These are phyloP conservation scores for Naegleria fowleri DNA, from an alignment of 208 protist genomes.

Conservation along the genomic window DNA sequence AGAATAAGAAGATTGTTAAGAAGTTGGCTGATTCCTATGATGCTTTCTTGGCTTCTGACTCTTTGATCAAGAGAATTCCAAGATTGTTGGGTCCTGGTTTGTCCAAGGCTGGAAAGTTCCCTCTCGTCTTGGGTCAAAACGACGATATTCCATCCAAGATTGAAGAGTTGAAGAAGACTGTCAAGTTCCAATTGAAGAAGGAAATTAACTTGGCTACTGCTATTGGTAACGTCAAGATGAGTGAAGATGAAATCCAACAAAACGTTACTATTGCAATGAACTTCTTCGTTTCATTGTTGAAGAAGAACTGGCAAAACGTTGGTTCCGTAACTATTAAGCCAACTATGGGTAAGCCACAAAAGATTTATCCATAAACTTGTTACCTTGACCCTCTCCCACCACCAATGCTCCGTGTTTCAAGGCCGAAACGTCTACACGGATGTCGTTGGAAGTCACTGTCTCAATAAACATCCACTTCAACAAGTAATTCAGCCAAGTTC, in stretches of 20 bases:
- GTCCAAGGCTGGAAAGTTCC: slow-evolving; percentile 99
- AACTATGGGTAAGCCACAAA: slow-evolving; percentile 94
- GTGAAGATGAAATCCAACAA: slow-evolving; percentile 80
- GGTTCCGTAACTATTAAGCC: slow-evolving; percentile 97
- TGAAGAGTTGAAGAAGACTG: slow-evolving; percentile 81
- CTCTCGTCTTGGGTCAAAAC: slow-evolving; percentile 78
- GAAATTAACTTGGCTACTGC: slow-evolving; percentile 93
- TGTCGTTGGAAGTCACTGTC: not conserved
- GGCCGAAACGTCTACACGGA: not conserved
- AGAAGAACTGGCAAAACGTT: slow-evolving; percentile 99
- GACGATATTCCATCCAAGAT: slow-evolving; percentile 90
- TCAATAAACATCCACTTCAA: not conserved
- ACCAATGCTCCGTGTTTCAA: not conserved
- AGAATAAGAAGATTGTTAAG: slow-evolving; percentile 99
- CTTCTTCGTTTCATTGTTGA: slow-evolving; percentile 98
- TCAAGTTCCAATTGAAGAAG: slow-evolving; percentile 99
- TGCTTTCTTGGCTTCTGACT: slow-evolving; percentile 93
- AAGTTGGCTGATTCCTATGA: slow-evolving; percentile 97
- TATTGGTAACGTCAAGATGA: slow-evolving; percentile 93
- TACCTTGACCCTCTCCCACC: not conserved
- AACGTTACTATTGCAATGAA: slow-evolving; percentile 96
- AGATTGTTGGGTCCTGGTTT: slow-evolving; percentile 92
- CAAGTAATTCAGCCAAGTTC: too few relatives aligned
- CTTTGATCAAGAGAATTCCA: slow-evolving; percentile 94
- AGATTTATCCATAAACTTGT: slow-evolving; percentile 87